phyloP scores from a whole-genome alignment of 208 protist species.

The Trypanosoma grayi region DNA sequence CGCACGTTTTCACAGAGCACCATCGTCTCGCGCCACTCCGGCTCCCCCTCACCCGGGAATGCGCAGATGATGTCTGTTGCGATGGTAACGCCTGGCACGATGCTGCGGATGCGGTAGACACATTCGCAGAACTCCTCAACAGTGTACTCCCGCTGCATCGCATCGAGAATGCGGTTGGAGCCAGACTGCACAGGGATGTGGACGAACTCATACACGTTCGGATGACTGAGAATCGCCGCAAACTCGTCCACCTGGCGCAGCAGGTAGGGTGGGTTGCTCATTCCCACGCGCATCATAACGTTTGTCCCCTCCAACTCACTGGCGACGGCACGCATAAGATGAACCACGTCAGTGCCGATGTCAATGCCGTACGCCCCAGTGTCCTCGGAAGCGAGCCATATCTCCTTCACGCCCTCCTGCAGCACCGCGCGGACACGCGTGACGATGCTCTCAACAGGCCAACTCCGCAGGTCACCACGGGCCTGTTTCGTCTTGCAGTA shows the following conservation, averaged over 20 bases:
- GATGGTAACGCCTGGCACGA: conserved; percentile 47
- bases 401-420: conserved; percentile 58
- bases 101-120: conserved; percentile 31
- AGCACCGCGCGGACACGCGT: conserved; percentile 42
- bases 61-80: conserved; percentile 88
- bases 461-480: conserved; percentile 64
- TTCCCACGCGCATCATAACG: conserved; percentile 79
- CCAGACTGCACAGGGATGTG: conserved; percentile 88
- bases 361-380: conserved; percentile 84
- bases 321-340: conserved; percentile 47
- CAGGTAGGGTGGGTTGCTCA: conserved; percentile 88
- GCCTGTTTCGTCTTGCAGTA: conserved; percentile 94
- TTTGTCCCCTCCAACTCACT: conserved; percentile 36
- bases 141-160: conserved; percentile 80
- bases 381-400: conserved; percentile 87
- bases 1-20: conserved; percentile 26
- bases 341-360: conserved; percentile 49
- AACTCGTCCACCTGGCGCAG: conserved; percentile 62
- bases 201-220: conserved; percentile 75
- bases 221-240: conserved; percentile 50
- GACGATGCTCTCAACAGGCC: conserved; percentile 52
- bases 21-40: conserved; percentile 70
- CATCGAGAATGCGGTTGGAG: conserved; percentile 57
- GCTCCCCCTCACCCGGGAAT: conserved; percentile 71
- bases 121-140: conserved; percentile 54